Percentiles rank a stretch among this genome's conserved stretches.
These are phyloP conservation scores for Carex pumila DNA, from an alignment of 176 grass and related monocot species.

Conservation along the genomic window DNA sequence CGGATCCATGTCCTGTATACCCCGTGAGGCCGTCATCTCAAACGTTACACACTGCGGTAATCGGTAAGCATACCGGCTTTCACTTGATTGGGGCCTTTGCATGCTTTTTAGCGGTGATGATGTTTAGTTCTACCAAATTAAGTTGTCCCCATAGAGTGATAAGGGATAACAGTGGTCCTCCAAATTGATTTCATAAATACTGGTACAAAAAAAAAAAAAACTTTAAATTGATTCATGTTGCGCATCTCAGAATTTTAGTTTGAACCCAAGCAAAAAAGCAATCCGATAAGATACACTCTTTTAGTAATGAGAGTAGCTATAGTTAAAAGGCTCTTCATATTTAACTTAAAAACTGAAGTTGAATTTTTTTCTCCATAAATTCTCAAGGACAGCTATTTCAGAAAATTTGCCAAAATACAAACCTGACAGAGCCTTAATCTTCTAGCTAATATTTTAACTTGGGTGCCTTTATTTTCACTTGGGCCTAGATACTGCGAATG, in stretches of 20 bases:
- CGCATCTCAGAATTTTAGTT: not conserved
- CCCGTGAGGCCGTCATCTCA: not conserved
- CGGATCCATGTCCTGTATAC: not conserved
- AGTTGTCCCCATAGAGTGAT: not conserved
- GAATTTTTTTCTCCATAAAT: not conserved
- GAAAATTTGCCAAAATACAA: not conserved
- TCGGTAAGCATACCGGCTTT: not conserved
- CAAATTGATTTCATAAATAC: not conserved
- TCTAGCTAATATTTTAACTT: not conserved
- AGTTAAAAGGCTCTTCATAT: not conserved
- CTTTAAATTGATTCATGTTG: not conserved
- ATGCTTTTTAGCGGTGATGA: not conserved
- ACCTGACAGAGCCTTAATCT: not conserved
- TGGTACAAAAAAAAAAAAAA: not conserved
- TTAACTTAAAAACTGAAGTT: not conserved
- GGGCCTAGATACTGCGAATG: not conserved
- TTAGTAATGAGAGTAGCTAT: not conserved
- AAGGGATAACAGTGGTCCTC: not conserved
- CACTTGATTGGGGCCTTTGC: not conserved
- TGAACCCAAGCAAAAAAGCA: not conserved
- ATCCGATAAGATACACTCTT: not conserved
- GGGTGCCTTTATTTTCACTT: not conserved
- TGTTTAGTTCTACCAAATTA: not conserved
- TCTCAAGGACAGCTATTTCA: not conserved
- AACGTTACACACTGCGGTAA: not conserved